These are phyloP conservation scores for Candida manassasensis DNA, from an alignment of 805 yeast genomes.

Conservation along the genomic window DNA sequence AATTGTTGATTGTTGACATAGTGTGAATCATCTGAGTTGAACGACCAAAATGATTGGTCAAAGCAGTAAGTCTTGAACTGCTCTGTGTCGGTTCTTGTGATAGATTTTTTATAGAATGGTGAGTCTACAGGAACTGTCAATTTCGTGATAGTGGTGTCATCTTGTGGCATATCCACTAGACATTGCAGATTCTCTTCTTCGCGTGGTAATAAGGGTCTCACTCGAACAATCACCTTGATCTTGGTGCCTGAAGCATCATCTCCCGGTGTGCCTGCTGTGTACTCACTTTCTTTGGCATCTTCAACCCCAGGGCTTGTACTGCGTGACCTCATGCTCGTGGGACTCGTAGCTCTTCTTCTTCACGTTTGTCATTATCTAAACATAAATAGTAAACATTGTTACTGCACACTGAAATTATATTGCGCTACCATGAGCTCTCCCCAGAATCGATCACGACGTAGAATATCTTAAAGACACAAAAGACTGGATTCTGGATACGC, in stretches of 20 bases:
- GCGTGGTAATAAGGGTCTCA: slow-evolving; percentile 40
- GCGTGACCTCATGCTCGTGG: too few species aligned
- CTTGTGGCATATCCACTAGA: slow-evolving; percentile 28
- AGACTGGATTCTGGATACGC: too few species aligned
- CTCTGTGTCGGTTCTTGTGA: slow-evolving; percentile 6
- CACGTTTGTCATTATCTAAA: too few species aligned
- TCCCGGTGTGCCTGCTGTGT: background rate
- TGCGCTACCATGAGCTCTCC: too few species aligned
- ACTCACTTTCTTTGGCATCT: background rate
- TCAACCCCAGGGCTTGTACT: background rate
- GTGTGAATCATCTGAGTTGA: slow-evolving; percentile 4
- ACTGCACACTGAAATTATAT: too few species aligned
- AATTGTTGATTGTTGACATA: slow-evolving; percentile 49
- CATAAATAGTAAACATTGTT: too few species aligned
- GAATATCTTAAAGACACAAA: too few species aligned
- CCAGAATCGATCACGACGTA: too few species aligned
- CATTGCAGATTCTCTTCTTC: slow-evolving; percentile 20
- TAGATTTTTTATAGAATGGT: slow-evolving; percentile 5
- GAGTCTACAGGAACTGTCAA: slow-evolving; percentile 21
- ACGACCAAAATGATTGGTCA: slow-evolving; percentile 19
- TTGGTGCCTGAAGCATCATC: slow-evolving; percentile 14
- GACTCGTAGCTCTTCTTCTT: too few species aligned
- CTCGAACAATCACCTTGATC: slow-evolving; percentile 49
- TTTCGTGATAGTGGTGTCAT: slow-evolving; percentile 15
- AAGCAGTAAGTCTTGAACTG: slow-evolving; percentile 11